Base-by-base conservation (phyloP, 345 rosid species). In the Hibiscus syriacus region DNA sequence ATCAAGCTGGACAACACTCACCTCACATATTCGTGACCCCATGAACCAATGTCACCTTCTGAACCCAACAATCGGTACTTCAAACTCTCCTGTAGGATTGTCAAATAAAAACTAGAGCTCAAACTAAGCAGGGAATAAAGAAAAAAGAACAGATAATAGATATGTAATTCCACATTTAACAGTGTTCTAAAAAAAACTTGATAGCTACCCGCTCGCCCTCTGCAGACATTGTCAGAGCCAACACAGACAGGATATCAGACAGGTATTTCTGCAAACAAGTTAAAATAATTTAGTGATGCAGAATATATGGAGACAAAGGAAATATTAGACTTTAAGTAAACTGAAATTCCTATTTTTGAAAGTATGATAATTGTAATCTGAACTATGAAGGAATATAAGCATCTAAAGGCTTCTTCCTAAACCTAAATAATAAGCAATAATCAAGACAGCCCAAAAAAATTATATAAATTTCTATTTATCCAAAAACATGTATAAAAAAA, bases 11-110 rank as follows among this genome's bases (percentile, higher is more conserved):
- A 50, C 14, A 59, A 50, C 20, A 23, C 72, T 74, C 67, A 87
- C 92, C 97, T 87, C 46, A 94, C 99, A 78, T 94, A 94, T 74
- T 91, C 97, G 64, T 94, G 98, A 36, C 99, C 98, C 98, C 98
- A 94, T 1, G 92, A 91, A 74, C 97, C 99, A 45, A 94, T 89
- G 76, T 94, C 99, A 69, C 92, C 88, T 75, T 79, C 92, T 12
- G 98, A 78, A 69, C 98, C 98, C 77, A 82, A 48, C 77, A 91
- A 78, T 81, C 90, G 81, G 80, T 83, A 94, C 67, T 81, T 83
- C 69, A 94, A 87, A 82, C 99, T 89, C 83, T 91, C 49, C 50
- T 45, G 17, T 45, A 45, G 19, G 6, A 45, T 16, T 45, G 50
- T 16, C 53, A 49, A 49, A 49, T 3, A 3, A 16, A 45, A 45